phyloP scores from a whole-genome alignment of 306 rosid genomes.

The Quercus agrifolia region DNA sequence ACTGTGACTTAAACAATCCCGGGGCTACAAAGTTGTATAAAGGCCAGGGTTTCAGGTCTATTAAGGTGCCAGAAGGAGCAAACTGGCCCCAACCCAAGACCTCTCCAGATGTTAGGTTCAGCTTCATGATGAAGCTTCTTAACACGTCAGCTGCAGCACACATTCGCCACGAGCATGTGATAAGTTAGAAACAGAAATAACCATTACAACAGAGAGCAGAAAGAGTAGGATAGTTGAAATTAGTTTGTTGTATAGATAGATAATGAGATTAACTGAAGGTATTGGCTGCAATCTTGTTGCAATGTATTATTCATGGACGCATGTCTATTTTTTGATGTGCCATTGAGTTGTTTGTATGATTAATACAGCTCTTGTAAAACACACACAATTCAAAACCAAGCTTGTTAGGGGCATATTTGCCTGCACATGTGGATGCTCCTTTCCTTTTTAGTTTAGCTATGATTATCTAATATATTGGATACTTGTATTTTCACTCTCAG shows the following conservation, averaged over 20 bases:
- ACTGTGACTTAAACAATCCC: conserved; percentile 78
- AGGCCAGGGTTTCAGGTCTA: conserved; percentile 75
- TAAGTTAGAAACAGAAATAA: neutral
- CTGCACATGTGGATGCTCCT: neutral
- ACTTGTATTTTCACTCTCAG: too few relatives aligned
- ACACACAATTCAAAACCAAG: neutral
- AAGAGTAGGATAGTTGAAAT: conserved; percentile 16
- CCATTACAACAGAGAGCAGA: neutral
- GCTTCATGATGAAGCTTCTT: conserved; percentile 97
- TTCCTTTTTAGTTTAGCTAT: neutral
- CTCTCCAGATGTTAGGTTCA: conserved; percentile 66
- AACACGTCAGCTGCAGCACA: conserved; percentile 39
- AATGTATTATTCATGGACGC: neutral
- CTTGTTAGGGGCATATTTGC: neutral
- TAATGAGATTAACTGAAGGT: neutral
- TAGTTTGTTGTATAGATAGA: conserved; percentile 25
- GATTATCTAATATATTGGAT: too few relatives aligned
- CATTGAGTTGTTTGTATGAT: neutral
- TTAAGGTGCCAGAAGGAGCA: conserved; percentile 91
- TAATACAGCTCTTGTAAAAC: neutral
- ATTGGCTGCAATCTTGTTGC: neutral
- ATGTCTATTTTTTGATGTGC: neutral
- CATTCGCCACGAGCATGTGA: conserved; percentile 20
- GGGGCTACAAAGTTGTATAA: conserved; percentile 74
- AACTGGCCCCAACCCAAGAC: conserved; percentile 98